Evolutionary conservation across 1,139 yeast species (phyloP).

Genomic region (Geotrichum citri-aurantii): DNA sequence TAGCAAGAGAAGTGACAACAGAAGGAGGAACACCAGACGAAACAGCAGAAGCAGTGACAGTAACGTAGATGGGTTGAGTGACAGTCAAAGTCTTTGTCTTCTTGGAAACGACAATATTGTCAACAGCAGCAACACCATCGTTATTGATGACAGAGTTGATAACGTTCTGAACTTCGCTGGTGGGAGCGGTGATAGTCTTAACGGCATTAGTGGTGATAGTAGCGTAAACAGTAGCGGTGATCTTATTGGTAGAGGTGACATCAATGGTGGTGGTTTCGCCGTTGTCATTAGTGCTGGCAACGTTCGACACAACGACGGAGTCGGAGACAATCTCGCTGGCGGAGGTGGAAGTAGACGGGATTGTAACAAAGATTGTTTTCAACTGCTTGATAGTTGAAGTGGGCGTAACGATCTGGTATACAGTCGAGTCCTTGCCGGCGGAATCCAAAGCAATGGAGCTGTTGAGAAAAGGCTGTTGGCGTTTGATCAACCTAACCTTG

Average conservation of each 20-base stretch:
- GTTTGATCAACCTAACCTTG: neutral
- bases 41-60: conserved; percentile 3
- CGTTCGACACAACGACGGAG: neutral
- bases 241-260: conserved; percentile 6
- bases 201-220: conserved; percentile 9
- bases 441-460: neutral
- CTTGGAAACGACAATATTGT: conserved; percentile 4
- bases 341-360: conserved; percentile 3
- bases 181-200: conserved; percentile 8
- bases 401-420: conserved; percentile 1
- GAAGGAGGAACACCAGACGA: conserved; percentile 1
- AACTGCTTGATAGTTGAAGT: conserved; percentile 2
- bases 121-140: conserved; percentile 12
- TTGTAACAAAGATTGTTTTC: conserved; percentile 1
- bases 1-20: conserved; percentile 1
- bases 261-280: conserved; percentile 2
- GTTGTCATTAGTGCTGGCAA: neutral
- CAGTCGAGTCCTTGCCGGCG: neutral
- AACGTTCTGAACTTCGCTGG: conserved; percentile 4
- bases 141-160: conserved; percentile 7
- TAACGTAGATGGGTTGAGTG: conserved; percentile 6
- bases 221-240: conserved; percentile 1
- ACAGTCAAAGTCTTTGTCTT: conserved; percentile 6
- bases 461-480: conserved; percentile 8
- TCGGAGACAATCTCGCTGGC: conserved; percentile 1